Percentiles rank a stretch among this genome's conserved stretches.
phyloP scores from a whole-genome alignment of 305 asterid species.

The Euphrasia arctica region DNA sequence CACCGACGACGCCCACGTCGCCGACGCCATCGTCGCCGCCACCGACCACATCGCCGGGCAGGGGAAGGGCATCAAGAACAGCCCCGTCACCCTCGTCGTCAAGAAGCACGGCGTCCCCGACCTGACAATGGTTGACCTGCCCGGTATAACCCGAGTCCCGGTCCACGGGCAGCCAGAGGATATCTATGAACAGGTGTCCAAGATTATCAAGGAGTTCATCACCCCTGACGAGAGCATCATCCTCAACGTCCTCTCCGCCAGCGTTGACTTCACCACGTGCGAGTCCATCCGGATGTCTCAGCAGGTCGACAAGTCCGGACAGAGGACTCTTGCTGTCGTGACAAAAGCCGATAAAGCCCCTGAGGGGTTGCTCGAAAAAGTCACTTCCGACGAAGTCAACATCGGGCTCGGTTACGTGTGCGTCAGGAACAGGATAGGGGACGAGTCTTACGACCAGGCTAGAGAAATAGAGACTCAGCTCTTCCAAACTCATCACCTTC shows the following conservation, averaged over 20 bases:
- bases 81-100: constrained; percentile 29
- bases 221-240: constrained; percentile 48
- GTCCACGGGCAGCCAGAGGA: constrained; percentile 44
- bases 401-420: constrained; percentile 53
- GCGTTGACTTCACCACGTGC: constrained; percentile 45
- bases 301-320: constrained; percentile 37
- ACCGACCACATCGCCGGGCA: constrained; percentile 31
- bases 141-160: constrained; percentile 46
- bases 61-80: constrained; percentile 29
- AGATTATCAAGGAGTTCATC: constrained; percentile 38
- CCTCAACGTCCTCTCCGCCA: constrained; percentile 41
- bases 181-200: constrained; percentile 43
- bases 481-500: constrained; percentile 16
- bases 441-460: constrained; percentile 34
- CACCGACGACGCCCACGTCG: constrained; percentile 21
- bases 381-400: constrained; percentile 37
- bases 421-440: constrained; percentile 41
- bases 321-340: constrained; percentile 50
- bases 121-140: constrained; percentile 48
- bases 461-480: constrained; percentile 24
- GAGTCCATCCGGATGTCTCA: constrained; percentile 47
- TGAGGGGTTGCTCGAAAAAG: constrained; percentile 45
- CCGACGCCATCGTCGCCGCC: not conserved
- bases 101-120: constrained; percentile 34
- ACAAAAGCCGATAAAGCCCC: constrained; percentile 47